A percentile compares a stretch with the other conserved stretches of the same genome.
Conservation (phyloP, 2,329 filamentous ascomycete species). For the Ceratocystiopsis brevicomis region DNA sequence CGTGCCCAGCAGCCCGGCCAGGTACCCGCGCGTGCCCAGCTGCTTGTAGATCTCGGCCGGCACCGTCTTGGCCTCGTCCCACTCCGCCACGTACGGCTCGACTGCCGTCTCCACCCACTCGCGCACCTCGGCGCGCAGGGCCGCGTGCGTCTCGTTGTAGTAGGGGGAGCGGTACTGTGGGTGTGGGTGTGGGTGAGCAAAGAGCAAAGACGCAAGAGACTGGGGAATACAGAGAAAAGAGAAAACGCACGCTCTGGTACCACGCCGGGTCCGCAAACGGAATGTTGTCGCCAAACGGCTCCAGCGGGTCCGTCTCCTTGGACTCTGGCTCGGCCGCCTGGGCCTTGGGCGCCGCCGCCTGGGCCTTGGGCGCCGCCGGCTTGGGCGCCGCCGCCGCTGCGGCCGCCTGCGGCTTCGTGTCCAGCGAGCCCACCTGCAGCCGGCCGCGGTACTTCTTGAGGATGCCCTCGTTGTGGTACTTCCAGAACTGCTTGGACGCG, state of each 20-base stretch:
- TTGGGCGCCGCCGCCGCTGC: slow-evolving; percentile 26
- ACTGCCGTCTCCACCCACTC: slow-evolving; percentile 81
- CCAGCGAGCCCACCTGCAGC: slow-evolving; percentile 70
- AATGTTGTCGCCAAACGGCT: slow-evolving; percentile 69
- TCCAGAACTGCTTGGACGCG: slow-evolving; percentile 50
- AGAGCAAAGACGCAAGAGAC: too few relatives aligned
- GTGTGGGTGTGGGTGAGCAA: too few relatives aligned
- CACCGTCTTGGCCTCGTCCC: slow-evolving; percentile 88
- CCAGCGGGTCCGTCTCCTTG: slow-evolving; percentile 42
- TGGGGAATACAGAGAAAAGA: not conserved
- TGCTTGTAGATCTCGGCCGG: slow-evolving; percentile 83
- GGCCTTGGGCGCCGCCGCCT: slow-evolving; percentile 16
- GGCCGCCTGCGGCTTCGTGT: slow-evolving; percentile 56
- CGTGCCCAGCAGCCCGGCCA: slow-evolving; percentile 76
- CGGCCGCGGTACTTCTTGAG: slow-evolving; percentile 69
- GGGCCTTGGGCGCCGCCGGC: slow-evolving; percentile 13
- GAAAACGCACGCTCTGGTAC: slow-evolving; percentile 66
- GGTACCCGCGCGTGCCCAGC: slow-evolving; percentile 82
- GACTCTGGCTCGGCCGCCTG: slow-evolving; percentile 1
- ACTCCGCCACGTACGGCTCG: slow-evolving; percentile 82
- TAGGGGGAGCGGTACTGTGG: slow-evolving; percentile 94
- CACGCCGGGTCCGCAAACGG: slow-evolving; percentile 85
- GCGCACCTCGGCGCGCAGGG: slow-evolving; percentile 75
- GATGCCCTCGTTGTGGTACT: slow-evolving; percentile 68
- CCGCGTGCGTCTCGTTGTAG: slow-evolving; percentile 85